phyloP scores from a whole-genome alignment of 163 green algal genomes.

The Chloromonas sp. region DNA sequence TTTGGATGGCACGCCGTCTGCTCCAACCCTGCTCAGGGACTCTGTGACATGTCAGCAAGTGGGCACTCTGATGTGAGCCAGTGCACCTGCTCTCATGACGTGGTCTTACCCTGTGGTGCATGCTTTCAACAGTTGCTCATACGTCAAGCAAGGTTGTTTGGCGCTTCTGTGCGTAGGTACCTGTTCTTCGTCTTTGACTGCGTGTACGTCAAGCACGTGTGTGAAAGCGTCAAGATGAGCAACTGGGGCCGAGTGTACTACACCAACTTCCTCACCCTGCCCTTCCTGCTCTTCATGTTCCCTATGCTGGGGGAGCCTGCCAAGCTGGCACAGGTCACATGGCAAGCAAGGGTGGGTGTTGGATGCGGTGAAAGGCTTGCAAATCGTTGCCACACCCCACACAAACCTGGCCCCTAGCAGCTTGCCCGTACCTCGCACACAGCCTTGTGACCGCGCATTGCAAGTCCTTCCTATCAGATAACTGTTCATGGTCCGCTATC shows the following conservation, averaged over 20 bases:
- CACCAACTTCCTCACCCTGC: conserved; percentile 27
- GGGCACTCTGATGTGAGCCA: too few species aligned
- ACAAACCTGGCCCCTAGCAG: too few species aligned
- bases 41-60: too few species aligned
- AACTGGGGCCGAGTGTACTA: conserved; percentile 64
- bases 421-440: too few species aligned
- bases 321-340: neutral
- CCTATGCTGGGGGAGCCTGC: conserved; percentile 12
- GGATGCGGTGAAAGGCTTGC: too few species aligned
- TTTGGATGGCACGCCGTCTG: neutral
- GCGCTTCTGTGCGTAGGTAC: neutral
- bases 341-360: neutral
- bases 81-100: neutral
- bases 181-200: conserved; percentile 50
- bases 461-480: too few species aligned
- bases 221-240: conserved; percentile 60
- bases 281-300: conserved; percentile 18
- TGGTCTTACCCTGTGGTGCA: neutral
- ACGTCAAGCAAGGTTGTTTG: too few species aligned
- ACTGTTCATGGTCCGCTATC: too few species aligned
- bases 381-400: too few species aligned
- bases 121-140: neutral
- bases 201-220: conserved; percentile 65
- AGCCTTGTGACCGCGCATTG: too few species aligned
- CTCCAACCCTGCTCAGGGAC: too few species aligned